phyloP scores from a whole-genome alignment of 2,329 filamentous ascomycete genomes.

The Atkinsonella hypoxylon region DNA sequence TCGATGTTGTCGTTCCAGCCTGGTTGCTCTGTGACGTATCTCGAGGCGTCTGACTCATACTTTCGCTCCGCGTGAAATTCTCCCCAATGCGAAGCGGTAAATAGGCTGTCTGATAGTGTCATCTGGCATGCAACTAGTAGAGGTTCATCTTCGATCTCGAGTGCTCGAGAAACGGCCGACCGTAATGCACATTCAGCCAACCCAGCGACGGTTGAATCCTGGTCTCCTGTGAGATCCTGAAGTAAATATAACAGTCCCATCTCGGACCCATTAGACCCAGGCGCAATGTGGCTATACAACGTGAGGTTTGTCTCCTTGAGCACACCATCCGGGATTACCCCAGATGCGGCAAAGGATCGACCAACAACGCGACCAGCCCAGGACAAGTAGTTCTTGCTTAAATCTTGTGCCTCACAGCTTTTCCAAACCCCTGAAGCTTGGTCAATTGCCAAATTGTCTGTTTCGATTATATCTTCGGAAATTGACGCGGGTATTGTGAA shows the following conservation, averaged over 20 bases:
- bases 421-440: slow-evolving; percentile 63
- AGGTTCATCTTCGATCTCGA: slow-evolving; percentile 31
- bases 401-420: slow-evolving; percentile 52
- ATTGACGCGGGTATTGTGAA: slow-evolving; percentile 45
- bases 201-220: slow-evolving; percentile 42
- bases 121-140: slow-evolving; percentile 39
- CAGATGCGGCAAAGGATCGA: slow-evolving; percentile 67
- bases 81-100: slow-evolving; percentile 44
- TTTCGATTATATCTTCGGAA: slow-evolving; percentile 52
- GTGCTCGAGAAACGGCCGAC: slow-evolving; percentile 41
- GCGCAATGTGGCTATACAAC: slow-evolving; percentile 35
- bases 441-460: slow-evolving; percentile 49
- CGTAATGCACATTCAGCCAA: slow-evolving; percentile 50
- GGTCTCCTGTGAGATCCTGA: slow-evolving; percentile 47
- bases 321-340: slow-evolving; percentile 49
- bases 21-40: slow-evolving; percentile 10
- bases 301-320: slow-evolving; percentile 46
- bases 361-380: slow-evolving; percentile 85
- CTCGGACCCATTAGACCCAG: slow-evolving; percentile 44
- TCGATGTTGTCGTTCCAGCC: slow-evolving; percentile 28
- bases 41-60: slow-evolving; percentile 22
- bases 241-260: slow-evolving; percentile 50
- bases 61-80: slow-evolving; percentile 43
- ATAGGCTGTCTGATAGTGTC: slow-evolving; percentile 39
- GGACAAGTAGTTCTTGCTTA: slow-evolving; percentile 58